A percentile compares a stretch with the other conserved stretches of the same genome.
These are phyloP conservation scores for Sphagnum fallax DNA, from an alignment of 228 moss, liverwort and hornwort species.

Conservation along the genomic window DNA sequence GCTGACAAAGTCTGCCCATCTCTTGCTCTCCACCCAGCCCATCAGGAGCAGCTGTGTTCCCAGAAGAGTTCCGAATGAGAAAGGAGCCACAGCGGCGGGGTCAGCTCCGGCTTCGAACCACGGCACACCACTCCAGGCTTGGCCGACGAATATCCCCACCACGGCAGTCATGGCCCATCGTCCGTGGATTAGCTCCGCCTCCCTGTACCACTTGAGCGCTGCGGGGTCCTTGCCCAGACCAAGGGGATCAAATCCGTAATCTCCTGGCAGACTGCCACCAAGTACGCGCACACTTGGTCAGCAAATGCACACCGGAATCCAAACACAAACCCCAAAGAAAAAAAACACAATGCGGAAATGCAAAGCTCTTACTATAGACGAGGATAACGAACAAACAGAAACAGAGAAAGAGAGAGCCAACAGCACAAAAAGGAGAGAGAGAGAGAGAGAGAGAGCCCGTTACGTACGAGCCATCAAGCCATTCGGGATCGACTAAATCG, in stretches of 20 bases:
- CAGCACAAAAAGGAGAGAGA: too few species aligned
- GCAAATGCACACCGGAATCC: not conserved
- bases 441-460: too few species aligned
- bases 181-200: conserved; percentile 93
- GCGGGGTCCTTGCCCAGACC: conserved; percentile 90
- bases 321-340: too few species aligned
- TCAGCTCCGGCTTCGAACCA: conserved; percentile 96
- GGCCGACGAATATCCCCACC: conserved; percentile 79
- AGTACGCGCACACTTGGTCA: not conserved
- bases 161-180: conserved; percentile 96
- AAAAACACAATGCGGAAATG: not conserved
- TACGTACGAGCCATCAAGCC: conserved; percentile 88
- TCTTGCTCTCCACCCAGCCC: conserved; percentile 99
- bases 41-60: conserved; percentile 90
- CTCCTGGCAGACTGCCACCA: conserved; percentile 69
- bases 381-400: not conserved
- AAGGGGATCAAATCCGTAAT: conserved; percentile 93
- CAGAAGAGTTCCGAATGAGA: conserved; percentile 78
- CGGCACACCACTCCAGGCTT: conserved; percentile 86
- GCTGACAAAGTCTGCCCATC: conserved; percentile 85
- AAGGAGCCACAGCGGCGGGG: conserved; percentile 63
- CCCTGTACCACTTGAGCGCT: conserved; percentile 88
- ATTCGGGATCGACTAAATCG: conserved; percentile 76
- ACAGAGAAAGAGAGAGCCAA: not conserved
- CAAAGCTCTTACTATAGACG: not conserved